Evolutionary conservation across 2,329 filamentous ascomycete genomes (phyloP), one percentile per base, ranked within the genome.

Genomic region (Talaromyces sp.): DNA sequence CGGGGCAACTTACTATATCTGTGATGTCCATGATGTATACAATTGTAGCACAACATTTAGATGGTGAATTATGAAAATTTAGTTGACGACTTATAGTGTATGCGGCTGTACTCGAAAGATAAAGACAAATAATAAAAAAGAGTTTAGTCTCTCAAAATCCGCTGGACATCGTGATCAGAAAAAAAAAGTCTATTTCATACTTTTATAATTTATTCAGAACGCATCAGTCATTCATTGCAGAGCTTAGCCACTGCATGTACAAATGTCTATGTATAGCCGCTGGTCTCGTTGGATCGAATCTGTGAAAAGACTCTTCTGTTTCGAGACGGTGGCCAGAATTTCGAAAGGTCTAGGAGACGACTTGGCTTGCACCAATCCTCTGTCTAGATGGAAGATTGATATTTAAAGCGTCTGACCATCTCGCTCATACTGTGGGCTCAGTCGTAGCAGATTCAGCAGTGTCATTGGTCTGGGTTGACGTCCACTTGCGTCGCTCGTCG

Each of bases 401-500:
- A 38, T 46, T 4, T 11, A 19, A 46, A 46, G 43, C 24, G n/a
- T 8, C 41, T 21, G n/a, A 11, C 24, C 9, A 11, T 19, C 43
- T 46, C 43, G 3, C n/a, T 46, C 43, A 46, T 46, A 24, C 43
- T 9, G 43, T 24, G 4, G n/a, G 2, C 9, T 19, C 21, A 11
- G n/a, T 19, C 17, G 32, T 51, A 27, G 61, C 50, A 56, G 62
- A 55, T 10, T 62, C 64, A 29, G 35, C n/a, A 26, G 29, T 51
- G 7, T 26, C 55, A 13, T 58, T 55, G 17, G 24, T 41, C 51
- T 49, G 56, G 2, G 56, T 41, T 51, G 57, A 29, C 32, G 46
- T 54, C 67, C 66, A 70, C 55, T 64, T 65, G 58, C 61, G 64
- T 51, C 67, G 64, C 31, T 74, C 70, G 24, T 70, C 64, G 1